These are phyloP conservation scores for Amborella trichopoda DNA, from an alignment of 164 flowering plant genomes.

Conservation along the genomic window DNA sequence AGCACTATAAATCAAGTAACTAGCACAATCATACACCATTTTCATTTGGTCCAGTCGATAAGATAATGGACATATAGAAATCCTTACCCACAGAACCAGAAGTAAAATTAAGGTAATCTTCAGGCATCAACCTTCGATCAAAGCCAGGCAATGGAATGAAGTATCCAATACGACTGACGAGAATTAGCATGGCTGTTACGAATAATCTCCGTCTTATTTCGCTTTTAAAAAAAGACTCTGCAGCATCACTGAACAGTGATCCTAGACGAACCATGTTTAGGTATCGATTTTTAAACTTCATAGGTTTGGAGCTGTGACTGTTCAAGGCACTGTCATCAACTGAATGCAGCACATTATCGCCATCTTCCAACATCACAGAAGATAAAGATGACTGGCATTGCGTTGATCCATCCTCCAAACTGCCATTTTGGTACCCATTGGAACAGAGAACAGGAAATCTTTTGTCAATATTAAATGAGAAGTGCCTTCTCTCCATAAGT, in stretches of 20 bases:
- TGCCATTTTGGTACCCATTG: no score
- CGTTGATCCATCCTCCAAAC: no score
- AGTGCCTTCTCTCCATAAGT: no score
- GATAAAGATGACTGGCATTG: no score
- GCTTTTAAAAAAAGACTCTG: slow-evolving; percentile 90
- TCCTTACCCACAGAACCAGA: slow-evolving; percentile 81
- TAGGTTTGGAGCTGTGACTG: slow-evolving; percentile 16
- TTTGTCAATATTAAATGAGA: no score
- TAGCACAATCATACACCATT: no score
- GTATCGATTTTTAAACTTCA: slow-evolving; percentile 55
- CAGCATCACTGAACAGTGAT: slow-evolving; percentile 67
- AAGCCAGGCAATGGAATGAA: slow-evolving; percentile 94
- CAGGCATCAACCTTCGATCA: slow-evolving; percentile 83
- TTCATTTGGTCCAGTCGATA: no score
- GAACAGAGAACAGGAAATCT: no score
- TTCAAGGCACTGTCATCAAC: slow-evolving; percentile 8
- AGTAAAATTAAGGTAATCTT: slow-evolving; percentile 70
- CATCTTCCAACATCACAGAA: no score
- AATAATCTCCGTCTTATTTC: slow-evolving; percentile 91
- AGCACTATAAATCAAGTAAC: no score
- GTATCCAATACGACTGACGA: slow-evolving; percentile 86
- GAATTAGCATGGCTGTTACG: slow-evolving; percentile 67
- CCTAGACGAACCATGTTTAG: slow-evolving; percentile 58
- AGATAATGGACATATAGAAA: no score
- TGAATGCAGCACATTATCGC: no score